Percentiles rank a stretch among this genome's conserved stretches.
Evolutionary conservation across 345 rosid species (phyloP).

Genomic region (Citrus sinensis): DVS_A1.0 CM039164.1:1583501-1584000

Average conservation of each 20-base stretch:
- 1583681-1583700: constrained; percentile 71
- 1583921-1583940: neutral
- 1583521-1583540: constrained; percentile 38
- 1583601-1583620: constrained; percentile 68
- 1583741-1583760: neutral
- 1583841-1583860: neutral
- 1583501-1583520: neutral
- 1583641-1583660: constrained; percentile 93
- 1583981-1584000: neutral
- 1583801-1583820: neutral
- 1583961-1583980: neutral
- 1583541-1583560: constrained; percentile 59
- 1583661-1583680: constrained; percentile 90
- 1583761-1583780: too few relatives aligned
- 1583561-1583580: constrained; percentile 64
- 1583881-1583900: neutral
- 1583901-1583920: neutral
- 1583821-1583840: neutral
- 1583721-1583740: constrained; percentile 87
- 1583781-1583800: neutral
- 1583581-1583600: constrained; percentile 82
- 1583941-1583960: neutral
- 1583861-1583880: neutral
- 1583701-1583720: constrained; percentile 93
- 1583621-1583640: constrained; percentile 89